Evolutionary conservation across 257 asterid species (phyloP), one percentile per base, ranked within the genome.

Genomic region (Thymus mandschuricus): DNA sequence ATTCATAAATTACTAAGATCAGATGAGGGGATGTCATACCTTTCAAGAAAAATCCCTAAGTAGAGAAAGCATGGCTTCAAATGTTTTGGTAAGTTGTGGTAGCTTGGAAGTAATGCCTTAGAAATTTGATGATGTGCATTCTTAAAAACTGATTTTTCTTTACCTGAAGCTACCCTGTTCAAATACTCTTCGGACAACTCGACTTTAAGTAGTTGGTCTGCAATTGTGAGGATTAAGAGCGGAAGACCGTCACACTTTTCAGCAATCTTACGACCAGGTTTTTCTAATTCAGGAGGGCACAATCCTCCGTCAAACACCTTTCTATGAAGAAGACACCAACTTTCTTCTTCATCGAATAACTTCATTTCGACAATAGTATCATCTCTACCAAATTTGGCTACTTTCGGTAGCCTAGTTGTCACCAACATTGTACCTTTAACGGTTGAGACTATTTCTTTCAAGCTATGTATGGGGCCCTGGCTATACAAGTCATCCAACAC

Each of bases 41-140:
- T 43, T 41, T 38, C 51, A 8, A 65, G 75, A 43, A 75, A 49
- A 49, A 49, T 2, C 6, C 55, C 55, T 3, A 49, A 1, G 15
- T 49, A 13, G 55, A 49, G 55, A 49, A 49, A 49, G 55, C 2
- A 49, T 13, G 55, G 21, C 15, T 49, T 49, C 55, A 49, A 1
- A 49, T 11, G 43, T 9, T 69, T 61, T 8, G 81, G 81, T 41
- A 79, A 44, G 64, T 69, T 35, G 2, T 29, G 45, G 38, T 78
- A 79, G 50, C 84, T 81, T 4, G 56, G 40, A 57, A 48, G 46
- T 9, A 76, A 34, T 3, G 21, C 9, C n/a, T 58, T 60, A 0
- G 55, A 49, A 12, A 49, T 49, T 13, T 8, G 50, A n/a, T 0
- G 46, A 55, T 62, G 8, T 30, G 61, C 64, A 38, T 43, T 49